Evolutionary conservation across 2,329 filamentous ascomycete genomes (phyloP).

Genomic region (Botrytis squamosa): DNA sequence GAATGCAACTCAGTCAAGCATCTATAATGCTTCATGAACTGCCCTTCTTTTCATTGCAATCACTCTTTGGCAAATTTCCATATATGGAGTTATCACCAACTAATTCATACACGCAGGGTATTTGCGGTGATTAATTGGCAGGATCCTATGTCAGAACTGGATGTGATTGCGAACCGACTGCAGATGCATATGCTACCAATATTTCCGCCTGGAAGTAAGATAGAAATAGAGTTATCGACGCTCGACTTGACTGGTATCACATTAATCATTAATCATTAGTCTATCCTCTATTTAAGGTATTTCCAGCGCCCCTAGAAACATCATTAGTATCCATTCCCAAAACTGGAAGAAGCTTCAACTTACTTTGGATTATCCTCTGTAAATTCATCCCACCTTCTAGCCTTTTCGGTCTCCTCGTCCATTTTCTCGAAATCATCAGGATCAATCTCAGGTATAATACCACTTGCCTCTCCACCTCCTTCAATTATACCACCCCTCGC

Average conservation of each 20-base stretch:
- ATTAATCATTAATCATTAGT: slow-evolving; percentile 23
- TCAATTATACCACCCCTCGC: slow-evolving; percentile 84
- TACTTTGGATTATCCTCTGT: slow-evolving; percentile 80
- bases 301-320: slow-evolving; percentile 60
- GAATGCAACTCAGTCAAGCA: background rate
- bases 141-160: no score
- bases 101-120: background rate
- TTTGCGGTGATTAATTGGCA: background rate
- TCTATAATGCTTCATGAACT: background rate
- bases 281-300: slow-evolving; percentile 76
- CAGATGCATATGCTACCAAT: background rate
- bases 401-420: slow-evolving; percentile 90
- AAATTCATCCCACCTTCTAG: slow-evolving; percentile 92
- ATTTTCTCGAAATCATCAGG: slow-evolving; percentile 89
- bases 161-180: background rate
- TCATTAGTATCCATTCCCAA: slow-evolving; percentile 4
- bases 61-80: background rate
- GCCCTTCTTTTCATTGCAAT: background rate
- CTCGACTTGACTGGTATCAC: background rate
- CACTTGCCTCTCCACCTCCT: slow-evolving; percentile 77
- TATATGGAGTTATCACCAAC: background rate
- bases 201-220: background rate
- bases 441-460: slow-evolving; percentile 68
- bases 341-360: slow-evolving; percentile 17
- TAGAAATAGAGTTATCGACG: background rate